Conservation (phyloP, 2,329 filamentous ascomycete genomes). For the Cordyceps javanica region DNA sequence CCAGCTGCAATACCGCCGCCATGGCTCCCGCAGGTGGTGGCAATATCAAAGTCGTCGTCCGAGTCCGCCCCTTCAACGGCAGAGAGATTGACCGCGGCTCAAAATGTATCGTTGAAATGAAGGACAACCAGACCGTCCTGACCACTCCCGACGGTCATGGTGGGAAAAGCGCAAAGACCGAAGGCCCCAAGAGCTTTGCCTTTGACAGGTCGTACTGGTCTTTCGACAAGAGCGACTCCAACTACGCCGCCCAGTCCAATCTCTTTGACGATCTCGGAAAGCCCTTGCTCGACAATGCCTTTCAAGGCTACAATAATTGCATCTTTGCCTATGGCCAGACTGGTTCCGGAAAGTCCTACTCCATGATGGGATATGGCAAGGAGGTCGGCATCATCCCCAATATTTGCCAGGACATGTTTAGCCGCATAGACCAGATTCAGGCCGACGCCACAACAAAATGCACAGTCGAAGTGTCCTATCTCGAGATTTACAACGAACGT, state of each 20-base stretch:
- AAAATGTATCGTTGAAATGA: conserved; percentile 98
- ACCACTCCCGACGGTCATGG: conserved; percentile 60
- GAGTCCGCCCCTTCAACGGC: conserved; percentile 89
- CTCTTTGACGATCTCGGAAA: conserved; percentile 83
- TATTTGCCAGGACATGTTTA: conserved; percentile 98
- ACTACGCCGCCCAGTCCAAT: conserved; percentile 86
- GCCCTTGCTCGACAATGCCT: conserved; percentile 94
- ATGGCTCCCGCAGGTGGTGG: conserved; percentile 63
- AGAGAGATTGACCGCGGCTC: conserved; percentile 88
- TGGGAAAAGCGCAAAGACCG: conserved; percentile 62
- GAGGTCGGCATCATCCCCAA: conserved; percentile 93
- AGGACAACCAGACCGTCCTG: conserved; percentile 83
- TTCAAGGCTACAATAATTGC: conserved; percentile 98
- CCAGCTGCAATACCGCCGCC: conserved; percentile 23
- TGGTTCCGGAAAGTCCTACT: conserved; percentile 97
- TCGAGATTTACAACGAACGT: conserved; percentile 98
- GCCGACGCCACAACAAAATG: conserved; percentile 72
- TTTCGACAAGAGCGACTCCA: conserved; percentile 72
- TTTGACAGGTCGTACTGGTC: conserved; percentile 99
- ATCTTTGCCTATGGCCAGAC: conserved; percentile 99
- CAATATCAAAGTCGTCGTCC: conserved; percentile 99
- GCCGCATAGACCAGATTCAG: conserved; percentile 66
- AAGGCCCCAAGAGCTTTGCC: conserved; percentile 77
- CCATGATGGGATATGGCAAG: conserved; percentile 99
- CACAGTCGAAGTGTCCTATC: conserved; percentile 95